phyloP scores from a whole-genome alignment of 441 rosid species.

The Bruguiera hainesii region DNA sequence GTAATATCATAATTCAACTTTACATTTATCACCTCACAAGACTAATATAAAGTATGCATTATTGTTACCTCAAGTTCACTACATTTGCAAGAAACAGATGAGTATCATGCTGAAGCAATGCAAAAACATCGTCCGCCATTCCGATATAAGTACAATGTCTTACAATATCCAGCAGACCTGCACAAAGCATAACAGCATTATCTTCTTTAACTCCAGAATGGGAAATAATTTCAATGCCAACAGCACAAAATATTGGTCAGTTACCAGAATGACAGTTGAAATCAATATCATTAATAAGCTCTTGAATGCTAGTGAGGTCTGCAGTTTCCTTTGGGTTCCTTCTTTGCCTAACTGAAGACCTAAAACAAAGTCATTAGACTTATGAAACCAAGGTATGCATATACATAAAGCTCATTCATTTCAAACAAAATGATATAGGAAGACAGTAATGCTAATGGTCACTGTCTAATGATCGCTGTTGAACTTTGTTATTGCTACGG shows the following conservation, averaged over 20 bases:
- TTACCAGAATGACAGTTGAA: conserved; percentile 67
- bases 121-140: conserved; percentile 91
- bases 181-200: conserved; percentile 22
- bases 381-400: not conserved
- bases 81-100: conserved; percentile 87
- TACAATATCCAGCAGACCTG: conserved; percentile 76
- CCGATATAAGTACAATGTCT: conserved; percentile 89
- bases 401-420: not conserved
- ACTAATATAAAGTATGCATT: not conserved
- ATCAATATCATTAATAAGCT: conserved; percentile 66
- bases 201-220: conserved; percentile 5
- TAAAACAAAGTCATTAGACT: conserved; percentile 23
- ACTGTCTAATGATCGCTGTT: too few relatives aligned
- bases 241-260: conserved; percentile 9
- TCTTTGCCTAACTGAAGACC: conserved; percentile 83
- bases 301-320: conserved; percentile 91
- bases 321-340: conserved; percentile 89
- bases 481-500: too few relatives aligned
- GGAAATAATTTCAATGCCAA: conserved; percentile 10
- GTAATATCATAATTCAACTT: too few relatives aligned
- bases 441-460: too few relatives aligned
- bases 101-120: conserved; percentile 88
- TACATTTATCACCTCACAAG: too few relatives aligned
- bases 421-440: not conserved
- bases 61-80: conserved; percentile 67